Conservation (phyloP, 768 basidiomycete genomes). For the Termitomyces bulborhizus region DNA sequence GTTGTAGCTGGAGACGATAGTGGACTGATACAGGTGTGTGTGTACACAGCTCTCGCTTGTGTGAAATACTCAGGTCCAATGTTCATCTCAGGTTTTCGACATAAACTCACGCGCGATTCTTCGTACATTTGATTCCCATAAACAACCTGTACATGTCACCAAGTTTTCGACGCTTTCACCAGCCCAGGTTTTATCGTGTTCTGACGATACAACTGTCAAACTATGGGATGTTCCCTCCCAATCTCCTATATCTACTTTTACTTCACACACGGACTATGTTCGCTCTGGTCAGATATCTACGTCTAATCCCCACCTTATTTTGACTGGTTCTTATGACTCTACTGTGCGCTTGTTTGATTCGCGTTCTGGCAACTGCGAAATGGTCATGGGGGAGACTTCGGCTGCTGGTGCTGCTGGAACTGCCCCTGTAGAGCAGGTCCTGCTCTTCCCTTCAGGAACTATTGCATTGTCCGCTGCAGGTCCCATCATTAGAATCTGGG, state of each 20-base stretch:
- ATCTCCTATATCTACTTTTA: slow-evolving; percentile 69
- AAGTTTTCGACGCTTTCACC: slow-evolving; percentile 81
- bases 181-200: slow-evolving; percentile 87
- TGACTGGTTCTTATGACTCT: slow-evolving; percentile 94
- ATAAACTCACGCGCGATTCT: slow-evolving; percentile 90
- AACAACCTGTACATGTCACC: slow-evolving; percentile 93
- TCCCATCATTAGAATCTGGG: slow-evolving; percentile 92
- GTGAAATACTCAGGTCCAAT: not conserved
- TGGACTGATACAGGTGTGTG: slow-evolving; percentile 82
- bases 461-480: slow-evolving; percentile 83
- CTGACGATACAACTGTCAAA: slow-evolving; percentile 91
- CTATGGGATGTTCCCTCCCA: slow-evolving; percentile 96
- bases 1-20: slow-evolving; percentile 94
- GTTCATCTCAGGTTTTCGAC: slow-evolving; percentile 72
- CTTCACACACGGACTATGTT: slow-evolving; percentile 91
- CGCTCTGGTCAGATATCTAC: slow-evolving; percentile 86
- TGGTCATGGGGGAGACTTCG: slow-evolving; percentile 59
- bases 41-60: slow-evolving; percentile 23
- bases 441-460: slow-evolving; percentile 89
- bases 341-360: slow-evolving; percentile 86
- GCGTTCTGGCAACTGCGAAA: slow-evolving; percentile 77
- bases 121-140: slow-evolving; percentile 87
- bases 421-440: slow-evolving; percentile 84
- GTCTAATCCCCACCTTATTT: slow-evolving; percentile 73
- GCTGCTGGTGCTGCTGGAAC: slow-evolving; percentile 25